These are phyloP conservation scores for Bipolaris sorokiniana DNA, from an alignment of 2,329 filamentous ascomycete genomes.

Conservation along the genomic window DNA sequence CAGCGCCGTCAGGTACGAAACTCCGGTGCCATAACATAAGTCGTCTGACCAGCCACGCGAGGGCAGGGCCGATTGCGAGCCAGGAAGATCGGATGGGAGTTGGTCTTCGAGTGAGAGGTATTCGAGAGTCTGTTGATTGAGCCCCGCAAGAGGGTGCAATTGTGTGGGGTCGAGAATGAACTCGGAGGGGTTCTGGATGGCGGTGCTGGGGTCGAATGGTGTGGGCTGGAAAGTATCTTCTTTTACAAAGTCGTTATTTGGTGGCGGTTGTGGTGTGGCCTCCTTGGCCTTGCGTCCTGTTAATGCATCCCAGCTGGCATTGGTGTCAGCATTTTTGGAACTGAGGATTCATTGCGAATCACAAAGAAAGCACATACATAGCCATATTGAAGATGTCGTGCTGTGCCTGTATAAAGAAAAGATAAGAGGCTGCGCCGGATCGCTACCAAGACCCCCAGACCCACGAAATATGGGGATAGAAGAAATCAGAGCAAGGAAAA, in stretches of 20 bases:
- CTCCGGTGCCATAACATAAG: conserved; percentile 94
- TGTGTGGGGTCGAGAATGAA: conserved; percentile 90
- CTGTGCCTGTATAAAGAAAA: conserved; percentile 21
- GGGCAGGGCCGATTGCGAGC: conserved; percentile 84
- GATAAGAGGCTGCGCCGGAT: conserved; percentile 27
- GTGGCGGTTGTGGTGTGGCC: conserved; percentile 51
- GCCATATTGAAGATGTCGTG: conserved; percentile 40
- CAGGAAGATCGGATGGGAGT: conserved; percentile 82
- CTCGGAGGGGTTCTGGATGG: conserved; percentile 77
- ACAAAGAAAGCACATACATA: conserved; percentile 35
- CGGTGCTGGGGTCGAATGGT: conserved; percentile 73
- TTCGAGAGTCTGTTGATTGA: conserved; percentile 92
- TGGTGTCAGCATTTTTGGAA: conserved; percentile 7
- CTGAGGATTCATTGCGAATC: background rate
- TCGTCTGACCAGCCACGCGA: conserved; percentile 98
- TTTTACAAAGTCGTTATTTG: conserved; percentile 44
- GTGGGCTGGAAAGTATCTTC: conserved; percentile 59
- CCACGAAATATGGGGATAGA: conserved; percentile 27
- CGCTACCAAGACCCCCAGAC: conserved; percentile 20
- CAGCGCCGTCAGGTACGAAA: conserved; percentile 89
- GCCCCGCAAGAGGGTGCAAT: conserved; percentile 89
- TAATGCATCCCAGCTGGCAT: conserved; percentile 60
- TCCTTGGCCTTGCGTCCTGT: conserved; percentile 63
- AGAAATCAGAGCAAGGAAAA: conserved; percentile 16
- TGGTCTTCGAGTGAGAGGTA: conserved; percentile 95